These are phyloP conservation scores for Emericellopsis cladophorae DNA, from an alignment of 2,329 filamentous ascomycete species.

Conservation along the genomic window DNA sequence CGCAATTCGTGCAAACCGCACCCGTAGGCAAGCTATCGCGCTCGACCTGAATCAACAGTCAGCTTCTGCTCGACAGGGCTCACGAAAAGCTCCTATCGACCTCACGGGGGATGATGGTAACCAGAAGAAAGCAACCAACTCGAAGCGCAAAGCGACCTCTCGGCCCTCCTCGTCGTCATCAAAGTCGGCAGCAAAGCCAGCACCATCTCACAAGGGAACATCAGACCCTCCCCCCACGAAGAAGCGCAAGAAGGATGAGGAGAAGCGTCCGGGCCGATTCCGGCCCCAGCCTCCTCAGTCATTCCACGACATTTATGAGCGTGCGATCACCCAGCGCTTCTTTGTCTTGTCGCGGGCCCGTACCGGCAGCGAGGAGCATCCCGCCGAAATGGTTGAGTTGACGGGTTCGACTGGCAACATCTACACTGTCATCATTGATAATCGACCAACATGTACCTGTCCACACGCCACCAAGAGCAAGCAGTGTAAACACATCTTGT, in stretches of 20 bases:
- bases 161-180: too few relatives aligned
- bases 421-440: constrained; percentile 42
- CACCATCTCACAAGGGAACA: neutral
- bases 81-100: too few relatives aligned
- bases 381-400: constrained; percentile 41
- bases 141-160: too few relatives aligned
- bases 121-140: too few relatives aligned
- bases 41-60: too few relatives aligned
- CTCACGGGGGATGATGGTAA: too few relatives aligned
- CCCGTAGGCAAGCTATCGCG: too few relatives aligned
- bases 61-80: too few relatives aligned
- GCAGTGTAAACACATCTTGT: constrained; percentile 55
- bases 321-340: constrained; percentile 29
- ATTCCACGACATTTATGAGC: constrained; percentile 22
- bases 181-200: neutral
- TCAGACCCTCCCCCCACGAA: neutral
- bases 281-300: constrained; percentile 17
- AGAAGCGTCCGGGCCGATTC: constrained; percentile 22
- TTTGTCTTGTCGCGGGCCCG: constrained; percentile 30
- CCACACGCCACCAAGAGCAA: constrained; percentile 38
- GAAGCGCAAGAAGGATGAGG: constrained; percentile 4
- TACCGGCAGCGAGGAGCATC: constrained; percentile 19
- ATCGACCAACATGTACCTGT: constrained; percentile 40
- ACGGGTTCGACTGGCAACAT: constrained; percentile 55
- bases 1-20: too few relatives aligned